Conservation (phyloP, 345 rosid species). For the Pseudoturritis turrita region DNA sequence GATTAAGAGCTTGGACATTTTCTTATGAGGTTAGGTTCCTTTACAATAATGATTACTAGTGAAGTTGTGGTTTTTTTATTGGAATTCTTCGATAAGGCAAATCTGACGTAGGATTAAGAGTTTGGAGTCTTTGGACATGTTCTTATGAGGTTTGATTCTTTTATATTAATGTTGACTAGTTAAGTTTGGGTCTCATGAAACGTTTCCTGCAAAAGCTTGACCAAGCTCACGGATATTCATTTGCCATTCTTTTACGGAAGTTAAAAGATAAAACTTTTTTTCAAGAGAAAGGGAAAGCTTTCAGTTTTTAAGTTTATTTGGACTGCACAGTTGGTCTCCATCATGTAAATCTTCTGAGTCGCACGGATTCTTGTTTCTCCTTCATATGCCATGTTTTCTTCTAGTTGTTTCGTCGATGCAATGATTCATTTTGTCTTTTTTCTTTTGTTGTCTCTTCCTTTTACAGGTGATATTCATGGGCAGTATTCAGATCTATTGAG, state of each 20-base stretch:
- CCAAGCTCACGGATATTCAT: not conserved
- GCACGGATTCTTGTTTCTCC: not conserved
- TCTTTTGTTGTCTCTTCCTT: not conserved
- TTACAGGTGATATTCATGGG: conserved; percentile 89
- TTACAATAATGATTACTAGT: not conserved
- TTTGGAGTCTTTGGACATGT: not conserved
- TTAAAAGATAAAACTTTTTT: not conserved
- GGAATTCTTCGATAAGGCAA: not conserved
- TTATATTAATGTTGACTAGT: not conserved
- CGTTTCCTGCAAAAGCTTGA: not conserved
- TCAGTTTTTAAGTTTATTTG: not conserved
- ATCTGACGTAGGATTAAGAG: not conserved
- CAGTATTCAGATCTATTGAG: conserved; percentile 83
- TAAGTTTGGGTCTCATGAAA: not conserved
- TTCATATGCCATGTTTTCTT: not conserved
- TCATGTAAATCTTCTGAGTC: not conserved
- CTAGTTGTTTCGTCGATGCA: not conserved
- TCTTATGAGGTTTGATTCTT: not conserved
- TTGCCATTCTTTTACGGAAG: not conserved
- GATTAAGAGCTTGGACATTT: not conserved
- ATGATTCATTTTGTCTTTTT: not conserved
- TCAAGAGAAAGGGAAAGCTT: not conserved
- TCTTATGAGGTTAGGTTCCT: not conserved
- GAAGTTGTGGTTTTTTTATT: not conserved
- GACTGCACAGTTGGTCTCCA: not conserved